These are phyloP conservation scores for Pseudogymnoascus sp. DNA, from an alignment of 2,329 filamentous ascomycete species.

Conservation along the genomic window DNA sequence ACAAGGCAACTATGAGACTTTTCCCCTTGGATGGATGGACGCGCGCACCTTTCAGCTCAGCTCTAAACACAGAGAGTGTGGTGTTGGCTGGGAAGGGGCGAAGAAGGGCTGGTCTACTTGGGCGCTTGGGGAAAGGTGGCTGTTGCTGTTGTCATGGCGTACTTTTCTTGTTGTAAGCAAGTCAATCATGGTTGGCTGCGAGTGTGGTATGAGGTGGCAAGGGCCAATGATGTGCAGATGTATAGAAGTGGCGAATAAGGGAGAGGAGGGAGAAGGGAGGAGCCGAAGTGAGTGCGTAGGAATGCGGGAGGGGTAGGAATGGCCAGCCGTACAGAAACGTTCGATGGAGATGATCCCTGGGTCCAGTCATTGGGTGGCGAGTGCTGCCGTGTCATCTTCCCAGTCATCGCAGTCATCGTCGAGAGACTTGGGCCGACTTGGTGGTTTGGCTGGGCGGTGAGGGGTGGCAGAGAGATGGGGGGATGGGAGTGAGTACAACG, in stretches of 20 bases:
- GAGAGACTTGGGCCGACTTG: not conserved
- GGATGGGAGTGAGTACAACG: too few species aligned
- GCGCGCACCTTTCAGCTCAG: not conserved
- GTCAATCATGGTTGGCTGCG: not conserved
- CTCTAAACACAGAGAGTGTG: not conserved
- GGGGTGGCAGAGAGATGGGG: not conserved
- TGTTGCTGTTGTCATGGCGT: not conserved
- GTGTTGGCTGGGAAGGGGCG: not conserved
- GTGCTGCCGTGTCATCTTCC: not conserved
- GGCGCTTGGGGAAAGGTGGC: not conserved
- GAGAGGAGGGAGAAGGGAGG: not conserved
- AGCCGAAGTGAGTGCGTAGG: not conserved
- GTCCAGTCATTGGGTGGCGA: not conserved
- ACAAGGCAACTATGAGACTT: not conserved
- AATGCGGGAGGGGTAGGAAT: not conserved
- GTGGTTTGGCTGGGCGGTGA: not conserved
- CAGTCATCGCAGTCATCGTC: conserved; percentile 6
- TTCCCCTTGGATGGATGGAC: not conserved
- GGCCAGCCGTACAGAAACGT: not conserved
- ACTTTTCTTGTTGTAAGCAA: not conserved
- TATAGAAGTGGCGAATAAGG: not conserved
- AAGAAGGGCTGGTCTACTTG: too few species aligned
- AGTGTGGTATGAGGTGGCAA: not conserved
- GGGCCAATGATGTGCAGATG: not conserved
- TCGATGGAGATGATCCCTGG: not conserved